Base-by-base conservation (phyloP, 225 moss, liverwort and hornwort species). In the Asterella californica region DNA sequence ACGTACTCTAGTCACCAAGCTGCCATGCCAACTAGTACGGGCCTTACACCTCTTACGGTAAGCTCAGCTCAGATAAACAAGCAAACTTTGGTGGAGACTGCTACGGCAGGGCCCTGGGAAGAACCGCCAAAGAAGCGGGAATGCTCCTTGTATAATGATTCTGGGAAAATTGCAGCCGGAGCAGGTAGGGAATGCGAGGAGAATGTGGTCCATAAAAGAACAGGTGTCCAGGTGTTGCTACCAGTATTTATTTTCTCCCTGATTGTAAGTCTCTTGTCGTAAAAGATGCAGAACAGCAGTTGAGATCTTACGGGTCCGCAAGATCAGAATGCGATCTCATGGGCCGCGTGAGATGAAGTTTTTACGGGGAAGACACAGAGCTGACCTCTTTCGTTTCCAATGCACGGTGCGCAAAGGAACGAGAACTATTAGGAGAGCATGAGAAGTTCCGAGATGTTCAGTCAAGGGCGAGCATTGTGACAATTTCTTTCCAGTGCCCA, bases 161-260 rank as follows among this genome's bases (percentile, higher is more conserved):
- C 12, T 33, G 64, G 73, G 15, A 61, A 78, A 37, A 73, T 37
- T 42, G 52, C 63, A 25, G 71, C 62, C 30, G 64, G 62, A 67
- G 50, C 36, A 33, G 45, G 24, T 50, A 32, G 37, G 21, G 62
- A 54, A 24, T 27, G 22, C 27, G 78, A 57, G 12, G 36, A 38
- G 47, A 54, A 38, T 64, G 29, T 36, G 22, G 59, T 42, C 19
- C 64, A 24, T 19, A 81, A 73, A 42, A 62, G 54, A 59, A 66
- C 78, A 32, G 53, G 73, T 4, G 30, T 69, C 32, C 73, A 47
- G 65, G 61, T 77, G 33, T 46, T 81, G 77, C 37, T 84, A 6
- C 78, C 81, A 2, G 78, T 81, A 47, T 66, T 84, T 46, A 47
- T 84, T 8, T 73, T 84, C 33, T 69, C 84, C 34, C 62, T 84